Evolutionary conservation across 306 rosid genomes (phyloP).

Genomic region (Castanea mollissima): DNA sequence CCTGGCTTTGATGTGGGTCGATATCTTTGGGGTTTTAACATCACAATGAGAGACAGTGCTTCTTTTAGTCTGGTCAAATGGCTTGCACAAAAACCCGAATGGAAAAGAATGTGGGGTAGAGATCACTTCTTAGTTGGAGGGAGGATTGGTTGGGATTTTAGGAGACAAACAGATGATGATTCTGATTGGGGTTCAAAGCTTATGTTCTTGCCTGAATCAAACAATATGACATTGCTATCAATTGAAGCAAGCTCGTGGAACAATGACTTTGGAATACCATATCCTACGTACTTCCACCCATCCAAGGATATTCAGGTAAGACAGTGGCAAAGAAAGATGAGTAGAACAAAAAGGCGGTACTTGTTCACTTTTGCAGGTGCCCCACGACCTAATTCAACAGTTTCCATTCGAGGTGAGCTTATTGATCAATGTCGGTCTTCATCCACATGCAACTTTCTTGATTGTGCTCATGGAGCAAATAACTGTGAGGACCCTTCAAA

Average conservation of each 20-base stretch:
- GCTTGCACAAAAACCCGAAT: slow-evolving; percentile 37
- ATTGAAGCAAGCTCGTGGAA: slow-evolving; percentile 40
- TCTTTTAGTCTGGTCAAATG: slow-evolving; percentile 40
- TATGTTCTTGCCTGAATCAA: slow-evolving; percentile 49
- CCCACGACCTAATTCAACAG: slow-evolving; percentile 29
- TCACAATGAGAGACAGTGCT: slow-evolving; percentile 42
- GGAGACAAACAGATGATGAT: slow-evolving; percentile 33
- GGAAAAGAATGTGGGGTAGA: slow-evolving; percentile 55
- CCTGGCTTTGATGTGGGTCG: slow-evolving; percentile 53
- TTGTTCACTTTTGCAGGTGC: slow-evolving; percentile 57
- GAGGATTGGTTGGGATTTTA: slow-evolving; percentile 53
- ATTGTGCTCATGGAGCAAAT: slow-evolving; percentile 12
- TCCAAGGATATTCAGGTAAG: slow-evolving; percentile 27
- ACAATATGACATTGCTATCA: slow-evolving; percentile 42
- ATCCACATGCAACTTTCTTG: slow-evolving; percentile 29
- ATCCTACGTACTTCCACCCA: slow-evolving; percentile 61
- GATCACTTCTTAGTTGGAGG: slow-evolving; percentile 63
- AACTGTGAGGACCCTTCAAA: slow-evolving; percentile 31
- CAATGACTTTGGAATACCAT: slow-evolving; percentile 56
- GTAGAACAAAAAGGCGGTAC: slow-evolving; percentile 33
- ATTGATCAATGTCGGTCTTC: slow-evolving; percentile 42
- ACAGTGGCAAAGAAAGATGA: slow-evolving; percentile 44
- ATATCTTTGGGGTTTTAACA: slow-evolving; percentile 43
- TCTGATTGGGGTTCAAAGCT: slow-evolving; percentile 58
- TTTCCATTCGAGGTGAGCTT: slow-evolving; percentile 22